Evolutionary conservation across 441 rosid genomes (phyloP).

Genomic region (Populus hybrid): DNA sequence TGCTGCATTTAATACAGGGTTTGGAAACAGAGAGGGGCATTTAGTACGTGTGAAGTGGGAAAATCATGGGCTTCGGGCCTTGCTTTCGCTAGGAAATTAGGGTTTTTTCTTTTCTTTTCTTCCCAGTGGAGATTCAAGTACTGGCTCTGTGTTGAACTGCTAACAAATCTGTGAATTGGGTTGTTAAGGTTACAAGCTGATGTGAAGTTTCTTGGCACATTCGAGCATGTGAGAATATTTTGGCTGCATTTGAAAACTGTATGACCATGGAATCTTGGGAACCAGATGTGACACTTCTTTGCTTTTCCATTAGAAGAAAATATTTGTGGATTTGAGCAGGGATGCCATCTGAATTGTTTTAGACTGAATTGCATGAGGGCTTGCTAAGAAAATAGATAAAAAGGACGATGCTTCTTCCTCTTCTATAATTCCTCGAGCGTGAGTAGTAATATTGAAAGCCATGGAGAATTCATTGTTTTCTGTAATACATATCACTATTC

Average conservation of each 20-base stretch:
- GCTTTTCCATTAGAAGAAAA: background rate
- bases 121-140: background rate
- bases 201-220: background rate
- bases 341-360: no score
- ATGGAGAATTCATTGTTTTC: no score
- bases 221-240: background rate
- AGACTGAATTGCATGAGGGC: no score
- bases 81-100: background rate
- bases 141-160: background rate
- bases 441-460: no score
- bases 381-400: no score
- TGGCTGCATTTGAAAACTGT: background rate
- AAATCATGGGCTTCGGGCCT: background rate
- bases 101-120: background rate
- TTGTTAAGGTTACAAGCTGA: background rate
- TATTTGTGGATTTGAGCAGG: background rate
- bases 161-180: background rate
- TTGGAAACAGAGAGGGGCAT: slow-evolving; percentile 56
- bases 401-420: no score
- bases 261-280: background rate
- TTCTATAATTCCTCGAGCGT: no score
- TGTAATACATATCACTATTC: no score
- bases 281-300: background rate
- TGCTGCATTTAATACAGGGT: slow-evolving; percentile 74
- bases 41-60: slow-evolving; percentile 25